Percentiles rank a stretch among this genome's conserved stretches.
These are phyloP conservation scores for Talaromyces verruculosus DNA, from an alignment of 2,329 filamentous ascomycete species.

Conservation along the genomic window DNA sequence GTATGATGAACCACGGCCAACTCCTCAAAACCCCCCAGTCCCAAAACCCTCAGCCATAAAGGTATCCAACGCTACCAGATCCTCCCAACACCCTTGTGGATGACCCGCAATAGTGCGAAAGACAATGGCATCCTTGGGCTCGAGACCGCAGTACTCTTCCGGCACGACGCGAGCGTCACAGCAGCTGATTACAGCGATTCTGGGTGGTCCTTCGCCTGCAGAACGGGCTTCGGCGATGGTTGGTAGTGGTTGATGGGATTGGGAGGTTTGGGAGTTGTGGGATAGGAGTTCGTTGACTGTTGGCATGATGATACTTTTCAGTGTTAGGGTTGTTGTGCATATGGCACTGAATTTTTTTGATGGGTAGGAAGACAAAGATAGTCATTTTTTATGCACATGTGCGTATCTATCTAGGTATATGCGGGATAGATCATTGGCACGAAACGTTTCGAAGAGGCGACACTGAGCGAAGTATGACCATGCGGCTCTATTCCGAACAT, in stretches of 20 bases:
- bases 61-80: background rate
- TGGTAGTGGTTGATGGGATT: background rate
- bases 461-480: background rate
- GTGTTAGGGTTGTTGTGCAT: background rate
- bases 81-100: conserved; percentile 8
- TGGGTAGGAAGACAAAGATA: background rate
- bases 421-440: background rate
- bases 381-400: too few species aligned
- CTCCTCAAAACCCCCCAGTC: background rate
- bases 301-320: background rate
- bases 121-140: background rate
- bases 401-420: too few species aligned
- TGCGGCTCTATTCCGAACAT: background rate
- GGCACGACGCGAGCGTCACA: background rate
- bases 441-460: background rate
- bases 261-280: background rate
- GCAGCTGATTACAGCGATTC: conserved; percentile 4
- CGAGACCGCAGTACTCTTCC: background rate
- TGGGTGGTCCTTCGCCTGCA: background rate
- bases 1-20: conserved; percentile 4
- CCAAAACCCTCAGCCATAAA: conserved; percentile 1
- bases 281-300: conserved; percentile 7
- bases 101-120: conserved; percentile 10
- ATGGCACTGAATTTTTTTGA: background rate
- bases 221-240: background rate